Conservation (phyloP, 129 eudicot species). For the Centrapalus pauciflorus region DNA sequence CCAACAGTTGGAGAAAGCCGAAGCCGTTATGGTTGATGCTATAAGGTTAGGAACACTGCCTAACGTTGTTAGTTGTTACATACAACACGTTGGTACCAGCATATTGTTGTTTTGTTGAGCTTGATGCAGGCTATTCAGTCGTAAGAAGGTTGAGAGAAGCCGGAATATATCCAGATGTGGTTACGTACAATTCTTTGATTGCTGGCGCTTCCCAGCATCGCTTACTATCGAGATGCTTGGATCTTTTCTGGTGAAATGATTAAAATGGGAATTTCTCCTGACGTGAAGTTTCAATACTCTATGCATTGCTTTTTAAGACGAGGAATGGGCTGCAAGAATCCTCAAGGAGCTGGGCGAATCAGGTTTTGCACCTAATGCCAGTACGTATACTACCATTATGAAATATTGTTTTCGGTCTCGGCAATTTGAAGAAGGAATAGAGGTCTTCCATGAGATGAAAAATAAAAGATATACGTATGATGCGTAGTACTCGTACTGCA, state of each 20-base stretch:
- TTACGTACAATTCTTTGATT: slow-evolving; percentile 69
- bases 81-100: slow-evolving; percentile 73
- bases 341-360: slow-evolving; percentile 54
- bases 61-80: slow-evolving; percentile 75
- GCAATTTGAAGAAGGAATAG: slow-evolving; percentile 47
- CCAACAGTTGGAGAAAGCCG: slow-evolving; percentile 63
- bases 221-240: slow-evolving; percentile 38
- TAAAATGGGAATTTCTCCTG: slow-evolving; percentile 48
- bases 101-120: slow-evolving; percentile 61
- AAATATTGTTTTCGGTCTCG: slow-evolving; percentile 54
- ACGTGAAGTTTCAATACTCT: slow-evolving; percentile 76
- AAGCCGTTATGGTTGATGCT: slow-evolving; percentile 62
- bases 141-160: slow-evolving; percentile 73
- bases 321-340: slow-evolving; percentile 47
- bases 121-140: slow-evolving; percentile 67
- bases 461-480: slow-evolving; percentile 62
- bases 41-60: slow-evolving; percentile 74
- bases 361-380: slow-evolving; percentile 55
- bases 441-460: slow-evolving; percentile 68
- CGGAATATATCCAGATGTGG: slow-evolving; percentile 57
- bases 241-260: slow-evolving; percentile 72
- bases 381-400: slow-evolving; percentile 68
- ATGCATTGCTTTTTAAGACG: slow-evolving; percentile 65
- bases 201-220: slow-evolving; percentile 53
- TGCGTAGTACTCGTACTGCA: slow-evolving; percentile 66